Percentiles rank a stretch among this genome's conserved stretches.
phyloP scores from a whole-genome alignment of 345 rosid genomes.

The Rhizophora mangle region DNA sequence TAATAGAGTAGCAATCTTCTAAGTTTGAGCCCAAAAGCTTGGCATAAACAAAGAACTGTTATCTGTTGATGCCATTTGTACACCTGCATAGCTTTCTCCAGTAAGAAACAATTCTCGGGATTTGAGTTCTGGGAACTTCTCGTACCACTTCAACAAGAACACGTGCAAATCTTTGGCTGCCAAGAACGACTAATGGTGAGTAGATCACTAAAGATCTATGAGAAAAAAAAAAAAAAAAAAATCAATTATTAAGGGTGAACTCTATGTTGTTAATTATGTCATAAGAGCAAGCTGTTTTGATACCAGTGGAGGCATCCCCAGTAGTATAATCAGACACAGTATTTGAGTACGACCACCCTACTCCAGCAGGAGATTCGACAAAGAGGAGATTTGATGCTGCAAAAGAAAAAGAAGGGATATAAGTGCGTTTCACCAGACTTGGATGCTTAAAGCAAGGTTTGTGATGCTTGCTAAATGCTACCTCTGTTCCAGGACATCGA shows the following conservation, averaged over 20 bases:
- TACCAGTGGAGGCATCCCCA: constrained; percentile 77
- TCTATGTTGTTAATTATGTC: too few relatives aligned
- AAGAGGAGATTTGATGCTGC: constrained; percentile 86
- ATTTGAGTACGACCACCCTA: constrained; percentile 95
- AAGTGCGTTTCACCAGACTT: neutral
- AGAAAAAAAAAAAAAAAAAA: too few relatives aligned
- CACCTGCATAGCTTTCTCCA: constrained; percentile 97
- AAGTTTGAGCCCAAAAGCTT: too few relatives aligned
- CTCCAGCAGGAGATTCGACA: constrained; percentile 96
- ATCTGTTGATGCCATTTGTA: neutral
- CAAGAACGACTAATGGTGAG: constrained; percentile 13
- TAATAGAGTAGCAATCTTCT: too few relatives aligned
- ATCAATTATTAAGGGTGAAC: too few relatives aligned
- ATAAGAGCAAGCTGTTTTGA: neutral
- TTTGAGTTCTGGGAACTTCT: constrained; percentile 74
- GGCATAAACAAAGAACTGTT: too few relatives aligned
- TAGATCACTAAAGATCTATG: constrained; percentile 1
- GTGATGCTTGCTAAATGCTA: constrained; percentile 6
- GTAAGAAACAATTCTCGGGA: constrained; percentile 64
- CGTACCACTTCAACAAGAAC: constrained; percentile 73
- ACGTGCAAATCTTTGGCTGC: constrained; percentile 69
- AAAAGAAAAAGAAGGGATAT: constrained; percentile 4
- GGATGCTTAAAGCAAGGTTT: neutral
- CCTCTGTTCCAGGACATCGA: constrained; percentile 95
- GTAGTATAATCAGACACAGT: constrained; percentile 61